phyloP scores from a whole-genome alignment of 768 basidiomycete species.

The Dioszegia aurantiaca region DNA sequence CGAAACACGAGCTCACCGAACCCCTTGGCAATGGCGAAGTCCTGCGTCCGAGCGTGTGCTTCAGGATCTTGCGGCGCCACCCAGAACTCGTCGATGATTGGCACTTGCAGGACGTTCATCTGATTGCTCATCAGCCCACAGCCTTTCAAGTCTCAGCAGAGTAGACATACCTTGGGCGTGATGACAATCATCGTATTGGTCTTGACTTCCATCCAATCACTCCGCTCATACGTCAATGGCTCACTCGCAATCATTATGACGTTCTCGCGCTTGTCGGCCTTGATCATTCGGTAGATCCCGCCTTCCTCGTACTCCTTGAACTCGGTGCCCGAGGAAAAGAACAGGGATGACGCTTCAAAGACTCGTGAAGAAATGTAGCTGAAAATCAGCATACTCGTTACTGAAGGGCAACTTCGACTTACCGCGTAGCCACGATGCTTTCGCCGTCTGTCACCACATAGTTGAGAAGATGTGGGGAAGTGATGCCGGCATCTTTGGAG shows the following conservation, averaged over 20 bases:
- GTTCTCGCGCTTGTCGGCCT: conserved; percentile 85
- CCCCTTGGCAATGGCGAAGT: conserved; percentile 86
- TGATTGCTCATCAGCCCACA: conserved; percentile 19
- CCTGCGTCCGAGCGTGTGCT: conserved; percentile 65
- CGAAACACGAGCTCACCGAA: no score
- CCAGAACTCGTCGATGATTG: conserved; percentile 88
- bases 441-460: conserved; percentile 96
- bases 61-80: conserved; percentile 81
- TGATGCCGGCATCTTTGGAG: conserved; percentile 63
- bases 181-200: conserved; percentile 94
- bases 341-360: conserved; percentile 91
- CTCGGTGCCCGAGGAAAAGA: conserved; percentile 92
- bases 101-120: conserved; percentile 82
- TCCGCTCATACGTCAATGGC: conserved; percentile 94
- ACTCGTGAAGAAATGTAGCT: conserved; percentile 82
- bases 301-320: conserved; percentile 87
- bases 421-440: conserved; percentile 83
- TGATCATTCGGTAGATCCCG: conserved; percentile 91
- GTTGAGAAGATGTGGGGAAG: conserved; percentile 82
- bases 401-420: conserved; percentile 9
- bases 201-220: conserved; percentile 99
- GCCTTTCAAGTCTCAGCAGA: not conserved
- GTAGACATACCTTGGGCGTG: conserved; percentile 73
- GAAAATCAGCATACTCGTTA: not conserved
- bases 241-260: conserved; percentile 84